These are phyloP conservation scores for Samsoniella hepiali DNA, from an alignment of 2,329 filamentous ascomycete genomes.

Conservation along the genomic window DNA sequence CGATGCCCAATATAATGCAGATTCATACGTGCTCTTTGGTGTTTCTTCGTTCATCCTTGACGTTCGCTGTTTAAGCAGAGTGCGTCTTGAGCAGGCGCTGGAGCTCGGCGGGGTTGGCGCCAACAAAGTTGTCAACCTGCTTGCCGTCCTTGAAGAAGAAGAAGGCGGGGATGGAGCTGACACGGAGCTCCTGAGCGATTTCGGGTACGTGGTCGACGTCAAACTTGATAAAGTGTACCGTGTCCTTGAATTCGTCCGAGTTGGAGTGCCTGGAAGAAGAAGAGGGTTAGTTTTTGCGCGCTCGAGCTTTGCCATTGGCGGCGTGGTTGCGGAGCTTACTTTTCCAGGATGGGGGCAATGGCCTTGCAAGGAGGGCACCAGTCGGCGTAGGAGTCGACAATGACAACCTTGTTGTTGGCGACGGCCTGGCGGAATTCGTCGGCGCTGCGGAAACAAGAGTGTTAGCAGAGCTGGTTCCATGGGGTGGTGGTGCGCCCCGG, in stretches of 20 bases:
- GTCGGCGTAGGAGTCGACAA: conserved; percentile 82
- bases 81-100: conserved; percentile 39
- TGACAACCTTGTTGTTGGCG: conserved; percentile 54
- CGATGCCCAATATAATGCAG: neutral
- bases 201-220: conserved; percentile 82
- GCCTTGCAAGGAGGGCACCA: conserved; percentile 97
- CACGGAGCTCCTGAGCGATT: conserved; percentile 70
- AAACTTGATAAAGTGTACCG: conserved; percentile 78
- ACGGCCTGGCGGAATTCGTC: conserved; percentile 19
- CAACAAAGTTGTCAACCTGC: conserved; percentile 70
- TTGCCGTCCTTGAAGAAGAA: conserved; percentile 76
- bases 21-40: neutral
- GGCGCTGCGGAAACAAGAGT: conserved; percentile 1
- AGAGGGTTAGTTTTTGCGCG: conserved; percentile 3
- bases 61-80: conserved; percentile 10
- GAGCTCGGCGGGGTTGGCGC: conserved; percentile 73
- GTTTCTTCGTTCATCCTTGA: neutral
- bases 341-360: conserved; percentile 68
- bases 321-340: conserved; percentile 25
- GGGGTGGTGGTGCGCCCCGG: neutral
- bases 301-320: neutral
- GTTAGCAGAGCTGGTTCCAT: neutral
- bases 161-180: conserved; percentile 94
- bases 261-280: conserved; percentile 25
- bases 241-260: conserved; percentile 49